Evolutionary conservation across 805 yeast genomes (phyloP).

Genomic region (Cyberlindnera veronae): DNA sequence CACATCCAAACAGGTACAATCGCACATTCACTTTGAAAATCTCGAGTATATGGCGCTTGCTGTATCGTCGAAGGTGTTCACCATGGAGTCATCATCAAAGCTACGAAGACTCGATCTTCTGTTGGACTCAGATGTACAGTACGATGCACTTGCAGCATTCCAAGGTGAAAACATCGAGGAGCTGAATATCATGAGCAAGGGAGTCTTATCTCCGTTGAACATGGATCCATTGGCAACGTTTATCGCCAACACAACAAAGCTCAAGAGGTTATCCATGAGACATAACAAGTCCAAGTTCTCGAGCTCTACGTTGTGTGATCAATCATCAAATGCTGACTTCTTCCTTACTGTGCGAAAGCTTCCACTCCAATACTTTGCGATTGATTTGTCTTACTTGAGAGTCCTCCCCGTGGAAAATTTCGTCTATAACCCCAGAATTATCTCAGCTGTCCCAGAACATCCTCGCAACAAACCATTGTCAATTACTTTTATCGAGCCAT

Average conservation of each 20-base stretch:
- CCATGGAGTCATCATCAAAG: neutral
- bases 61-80: neutral
- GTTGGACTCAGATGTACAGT: conserved; percentile 4
- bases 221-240: conserved; percentile 4
- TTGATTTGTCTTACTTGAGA: conserved; percentile 9
- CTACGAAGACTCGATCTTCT: conserved; percentile 16
- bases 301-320: neutral
- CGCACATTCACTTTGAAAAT: neutral
- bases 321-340: conserved; percentile 1
- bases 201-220: conserved; percentile 1
- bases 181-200: conserved; percentile 11
- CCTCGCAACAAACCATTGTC: neutral
- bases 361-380: conserved; percentile 1
- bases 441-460: neutral
- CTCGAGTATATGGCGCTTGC: conserved; percentile 15
- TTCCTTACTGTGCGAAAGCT: neutral
- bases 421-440: no score
- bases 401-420: neutral
- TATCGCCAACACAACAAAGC: neutral
- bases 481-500: conserved; percentile 15
- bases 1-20: neutral
- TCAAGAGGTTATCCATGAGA: conserved; percentile 8
- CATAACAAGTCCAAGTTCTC: conserved; percentile 5
- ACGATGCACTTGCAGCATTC: conserved; percentile 1
- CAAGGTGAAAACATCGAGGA: conserved; percentile 7